Evolutionary conservation across 371 early-diverging fungal genomes (phyloP).

Genomic region (Haplosporangium sp.): DNA sequence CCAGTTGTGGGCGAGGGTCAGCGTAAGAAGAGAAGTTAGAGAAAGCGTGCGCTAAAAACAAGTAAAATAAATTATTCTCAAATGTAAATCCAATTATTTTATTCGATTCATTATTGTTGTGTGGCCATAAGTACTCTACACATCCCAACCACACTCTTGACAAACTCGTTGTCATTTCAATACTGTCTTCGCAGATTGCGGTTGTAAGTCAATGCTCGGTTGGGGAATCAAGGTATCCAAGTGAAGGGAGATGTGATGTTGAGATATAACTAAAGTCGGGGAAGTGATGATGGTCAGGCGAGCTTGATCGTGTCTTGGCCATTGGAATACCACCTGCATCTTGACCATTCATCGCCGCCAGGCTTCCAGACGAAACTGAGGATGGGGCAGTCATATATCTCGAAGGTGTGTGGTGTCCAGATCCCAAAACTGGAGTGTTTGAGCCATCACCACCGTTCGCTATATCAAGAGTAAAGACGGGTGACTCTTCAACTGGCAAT

Average conservation of each 20-base stretch:
- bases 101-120: background rate
- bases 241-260: slow-evolving; percentile 41
- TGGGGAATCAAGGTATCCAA: slow-evolving; percentile 31
- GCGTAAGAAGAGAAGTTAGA: slow-evolving; percentile 41
- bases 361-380: slow-evolving; percentile 14
- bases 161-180: background rate
- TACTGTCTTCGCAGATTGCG: background rate
- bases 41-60: background rate
- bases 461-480: slow-evolving; percentile 21
- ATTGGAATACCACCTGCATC: slow-evolving; percentile 43
- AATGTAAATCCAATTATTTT: background rate
- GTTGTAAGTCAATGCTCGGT: slow-evolving; percentile 39
- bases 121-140: background rate
- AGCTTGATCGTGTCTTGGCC: slow-evolving; percentile 54
- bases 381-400: slow-evolving; percentile 35
- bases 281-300: slow-evolving; percentile 52
- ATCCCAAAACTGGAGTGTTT: slow-evolving; percentile 13
- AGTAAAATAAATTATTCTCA: background rate
- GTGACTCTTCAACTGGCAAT: slow-evolving; percentile 53
- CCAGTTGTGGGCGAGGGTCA: slow-evolving; percentile 45
- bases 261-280: slow-evolving; percentile 50
- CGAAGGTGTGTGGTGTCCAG: slow-evolving; percentile 41
- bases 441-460: slow-evolving; percentile 2
- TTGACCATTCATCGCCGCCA: slow-evolving; percentile 17
- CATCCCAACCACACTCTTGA: background rate